phyloP scores from a whole-genome alignment of 768 basidiomycete species.

The Tylopilus balloui region DNA sequence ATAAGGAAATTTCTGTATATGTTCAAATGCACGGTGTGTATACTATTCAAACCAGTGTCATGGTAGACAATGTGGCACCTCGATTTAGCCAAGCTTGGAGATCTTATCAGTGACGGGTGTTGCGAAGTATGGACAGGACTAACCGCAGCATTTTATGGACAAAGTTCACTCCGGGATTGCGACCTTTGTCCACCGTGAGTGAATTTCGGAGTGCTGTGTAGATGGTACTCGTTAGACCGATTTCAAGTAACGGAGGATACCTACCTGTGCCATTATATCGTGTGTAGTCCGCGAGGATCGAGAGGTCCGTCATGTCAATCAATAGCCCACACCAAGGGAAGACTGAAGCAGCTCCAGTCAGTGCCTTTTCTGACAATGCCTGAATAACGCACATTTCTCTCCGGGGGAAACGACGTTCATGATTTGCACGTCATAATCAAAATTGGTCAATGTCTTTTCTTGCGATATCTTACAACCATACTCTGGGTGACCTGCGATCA shows the following conservation, averaged over 20 bases:
- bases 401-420: conserved; percentile 49
- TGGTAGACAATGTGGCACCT: conserved; percentile 78
- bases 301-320: conserved; percentile 72
- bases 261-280: conserved; percentile 61
- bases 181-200: conserved; percentile 64
- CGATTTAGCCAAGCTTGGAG: conserved; percentile 59
- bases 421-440: conserved; percentile 56
- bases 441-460: conserved; percentile 88
- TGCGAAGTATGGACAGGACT: conserved; percentile 20
- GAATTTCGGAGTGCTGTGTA: conserved; percentile 58
- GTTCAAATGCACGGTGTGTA: conserved; percentile 64
- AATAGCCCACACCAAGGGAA: conserved; percentile 94
- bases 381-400: conserved; percentile 36
- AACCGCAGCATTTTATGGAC: conserved; percentile 72
- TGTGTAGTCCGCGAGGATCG: conserved; percentile 74
- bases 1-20: conserved; percentile 84
- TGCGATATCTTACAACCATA: conserved; percentile 89
- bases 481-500: conserved; percentile 84
- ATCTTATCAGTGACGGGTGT: conserved; percentile 3
- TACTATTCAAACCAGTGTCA: conserved; percentile 66
- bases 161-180: conserved; percentile 62
- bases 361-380: not conserved
- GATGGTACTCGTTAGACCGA: not conserved
- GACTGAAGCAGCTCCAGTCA: conserved; percentile 36
- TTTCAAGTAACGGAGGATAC: conserved; percentile 15